A percentile compares a stretch with the other conserved stretches of the same genome.
Evolutionary conservation across 768 basidiomycete species (phyloP).

Genomic region (Auricularia cornea): DNA sequence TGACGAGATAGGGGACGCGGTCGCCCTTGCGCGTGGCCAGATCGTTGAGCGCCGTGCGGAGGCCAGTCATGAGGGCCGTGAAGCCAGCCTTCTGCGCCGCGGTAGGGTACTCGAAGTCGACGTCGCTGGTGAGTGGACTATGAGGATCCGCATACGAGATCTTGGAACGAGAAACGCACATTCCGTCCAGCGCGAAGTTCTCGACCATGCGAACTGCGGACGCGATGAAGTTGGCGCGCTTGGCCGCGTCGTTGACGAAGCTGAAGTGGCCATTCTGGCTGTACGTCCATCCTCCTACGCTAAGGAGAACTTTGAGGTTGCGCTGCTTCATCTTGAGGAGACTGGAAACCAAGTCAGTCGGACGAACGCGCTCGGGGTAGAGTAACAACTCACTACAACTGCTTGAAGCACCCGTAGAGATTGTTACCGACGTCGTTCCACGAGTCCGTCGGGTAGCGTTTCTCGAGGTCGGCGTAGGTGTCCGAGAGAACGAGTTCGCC

Average conservation of each 20-base stretch:
- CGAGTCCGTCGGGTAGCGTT: constrained; percentile 81
- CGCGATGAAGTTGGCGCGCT: constrained; percentile 49
- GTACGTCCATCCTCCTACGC: constrained; percentile 61
- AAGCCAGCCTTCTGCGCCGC: constrained; percentile 56
- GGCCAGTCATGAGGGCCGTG: constrained; percentile 51
- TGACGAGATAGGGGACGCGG: constrained; percentile 47
- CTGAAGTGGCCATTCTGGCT: constrained; percentile 60
- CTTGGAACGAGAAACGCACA: constrained; percentile 47
- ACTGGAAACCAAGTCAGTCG: neutral
- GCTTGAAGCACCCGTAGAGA: constrained; percentile 75
- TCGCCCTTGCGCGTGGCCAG: constrained; percentile 56
- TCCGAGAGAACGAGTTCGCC: constrained; percentile 64
- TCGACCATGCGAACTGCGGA: constrained; percentile 56
- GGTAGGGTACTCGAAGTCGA: constrained; percentile 75
- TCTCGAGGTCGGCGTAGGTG: constrained; percentile 64
- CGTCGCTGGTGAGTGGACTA: constrained; percentile 32
- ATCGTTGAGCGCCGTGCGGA: constrained; percentile 54
- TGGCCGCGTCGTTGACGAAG: constrained; percentile 45
- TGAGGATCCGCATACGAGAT: too few species aligned
- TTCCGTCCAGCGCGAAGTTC: constrained; percentile 76
- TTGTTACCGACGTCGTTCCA: constrained; percentile 89
- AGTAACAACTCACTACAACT: constrained; percentile 77
- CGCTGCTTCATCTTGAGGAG: constrained; percentile 32
- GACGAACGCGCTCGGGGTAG: neutral
- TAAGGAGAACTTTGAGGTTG: constrained; percentile 44